These are phyloP conservation scores for Cadophora malorum DNA, from an alignment of 2,329 filamentous ascomycete genomes.

Conservation along the genomic window DNA sequence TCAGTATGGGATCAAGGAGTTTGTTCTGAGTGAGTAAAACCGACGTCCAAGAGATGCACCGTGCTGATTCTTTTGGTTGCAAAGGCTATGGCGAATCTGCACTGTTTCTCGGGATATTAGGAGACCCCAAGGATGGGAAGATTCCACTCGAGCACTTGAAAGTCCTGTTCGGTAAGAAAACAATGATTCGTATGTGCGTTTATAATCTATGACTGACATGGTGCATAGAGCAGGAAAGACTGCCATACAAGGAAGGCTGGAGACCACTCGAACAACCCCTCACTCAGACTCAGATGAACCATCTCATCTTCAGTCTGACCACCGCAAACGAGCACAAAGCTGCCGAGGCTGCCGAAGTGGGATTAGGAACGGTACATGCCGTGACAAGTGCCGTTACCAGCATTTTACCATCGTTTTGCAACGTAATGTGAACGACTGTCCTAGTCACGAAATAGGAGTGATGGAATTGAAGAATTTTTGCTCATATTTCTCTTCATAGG, in stretches of 20 bases:
- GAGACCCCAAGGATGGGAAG: constrained; percentile 29
- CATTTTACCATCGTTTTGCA: constrained; percentile 28
- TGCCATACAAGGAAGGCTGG: constrained; percentile 34
- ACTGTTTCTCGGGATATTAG: constrained; percentile 29
- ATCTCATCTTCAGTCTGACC: constrained; percentile 33
- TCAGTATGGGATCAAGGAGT: constrained; percentile 33
- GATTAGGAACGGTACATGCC: constrained; percentile 31
- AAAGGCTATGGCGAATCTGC: constrained; percentile 31
- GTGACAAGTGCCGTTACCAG: constrained; percentile 28
- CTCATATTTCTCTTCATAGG: no score
- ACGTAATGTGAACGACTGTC: constrained; percentile 27
- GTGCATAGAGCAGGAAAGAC: constrained; percentile 30
- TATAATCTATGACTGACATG: constrained; percentile 4
- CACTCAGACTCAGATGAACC: constrained; percentile 33
- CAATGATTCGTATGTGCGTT: no score
- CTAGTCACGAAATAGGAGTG: no score
- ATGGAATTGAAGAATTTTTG: no score
- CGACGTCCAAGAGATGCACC: no score
- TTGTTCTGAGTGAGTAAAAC: constrained; percentile 29
- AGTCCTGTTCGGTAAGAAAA: constrained; percentile 28
- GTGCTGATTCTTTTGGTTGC: neutral
- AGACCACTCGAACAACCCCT: constrained; percentile 25
- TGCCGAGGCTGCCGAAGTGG: constrained; percentile 30
- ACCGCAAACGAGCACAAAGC: constrained; percentile 33
- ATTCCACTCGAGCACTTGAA: constrained; percentile 32